Evolutionary conservation across 108 stramenopile species (phyloP).

Genomic region (Cyclotella cryptica): DNA sequence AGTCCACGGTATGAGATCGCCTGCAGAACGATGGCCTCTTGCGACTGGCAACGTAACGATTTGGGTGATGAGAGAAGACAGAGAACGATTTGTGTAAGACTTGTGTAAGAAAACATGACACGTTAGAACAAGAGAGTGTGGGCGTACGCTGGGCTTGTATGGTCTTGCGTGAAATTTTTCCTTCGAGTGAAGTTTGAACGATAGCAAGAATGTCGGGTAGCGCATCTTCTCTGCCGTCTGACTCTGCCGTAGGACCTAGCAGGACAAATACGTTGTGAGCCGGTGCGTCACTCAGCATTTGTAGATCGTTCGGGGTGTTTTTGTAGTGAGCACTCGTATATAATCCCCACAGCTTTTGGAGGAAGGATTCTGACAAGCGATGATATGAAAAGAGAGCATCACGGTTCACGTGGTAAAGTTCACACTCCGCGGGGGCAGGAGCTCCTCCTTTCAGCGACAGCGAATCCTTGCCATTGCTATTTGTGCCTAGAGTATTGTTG

Average conservation of each 20-base stretch:
- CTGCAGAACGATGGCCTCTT: slow-evolving; percentile 93
- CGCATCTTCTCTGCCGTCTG: slow-evolving; percentile 64
- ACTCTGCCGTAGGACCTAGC: slow-evolving; percentile 91
- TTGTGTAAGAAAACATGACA: too few relatives aligned
- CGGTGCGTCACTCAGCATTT: slow-evolving; percentile 98
- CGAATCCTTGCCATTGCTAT: slow-evolving; percentile 8
- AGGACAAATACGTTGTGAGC: slow-evolving; percentile 97
- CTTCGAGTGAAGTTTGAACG: slow-evolving; percentile 95
- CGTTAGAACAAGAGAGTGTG: too few relatives aligned
- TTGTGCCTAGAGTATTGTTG: slow-evolving; percentile 49
- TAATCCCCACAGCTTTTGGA: slow-evolving; percentile 97
- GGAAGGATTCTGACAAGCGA: slow-evolving; percentile 95
- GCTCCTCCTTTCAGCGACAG: slow-evolving; percentile 82
- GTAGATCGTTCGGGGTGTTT: slow-evolving; percentile 98
- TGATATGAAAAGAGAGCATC: slow-evolving; percentile 99
- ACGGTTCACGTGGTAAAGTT: slow-evolving; percentile 96
- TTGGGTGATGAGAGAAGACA: too few relatives aligned
- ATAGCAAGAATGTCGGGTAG: slow-evolving; percentile 88
- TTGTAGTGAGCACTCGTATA: slow-evolving; percentile 99
- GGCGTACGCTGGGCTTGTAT: slow-evolving; percentile 94
- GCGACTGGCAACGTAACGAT: too few relatives aligned
- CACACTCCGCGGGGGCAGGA: slow-evolving; percentile 94
- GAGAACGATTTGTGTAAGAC: too few relatives aligned
- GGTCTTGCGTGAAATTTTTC: slow-evolving; percentile 90
- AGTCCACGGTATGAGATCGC: slow-evolving; percentile 99